Evolutionary conservation across 2,329 filamentous ascomycete genomes (phyloP).

Genomic region (Pseudocercospora macadamiae): DNA sequence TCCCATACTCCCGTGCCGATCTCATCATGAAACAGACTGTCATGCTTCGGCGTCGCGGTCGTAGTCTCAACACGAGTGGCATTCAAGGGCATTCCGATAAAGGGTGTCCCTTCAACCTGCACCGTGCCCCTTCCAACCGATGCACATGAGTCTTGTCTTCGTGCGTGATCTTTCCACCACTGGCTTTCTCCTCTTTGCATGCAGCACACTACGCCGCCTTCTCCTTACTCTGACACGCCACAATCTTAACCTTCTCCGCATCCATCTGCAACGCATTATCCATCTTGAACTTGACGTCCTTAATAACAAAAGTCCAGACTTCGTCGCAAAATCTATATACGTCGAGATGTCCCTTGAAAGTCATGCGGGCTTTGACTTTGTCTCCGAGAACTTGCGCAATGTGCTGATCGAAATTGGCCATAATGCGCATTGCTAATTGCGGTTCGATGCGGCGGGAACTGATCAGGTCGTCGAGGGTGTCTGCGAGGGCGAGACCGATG

Average conservation of each 20-base stretch:
- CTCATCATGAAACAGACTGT: too few relatives aligned
- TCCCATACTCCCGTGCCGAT: too few relatives aligned
- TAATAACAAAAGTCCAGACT: conserved; percentile 99
- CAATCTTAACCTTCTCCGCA: conserved; percentile 96
- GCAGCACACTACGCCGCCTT: conserved; percentile 53
- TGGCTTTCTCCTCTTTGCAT: not conserved
- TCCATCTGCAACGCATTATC: conserved; percentile 71
- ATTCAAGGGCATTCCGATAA: too few relatives aligned
- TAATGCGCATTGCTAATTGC: conserved; percentile 97
- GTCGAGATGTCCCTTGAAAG: conserved; percentile 97
- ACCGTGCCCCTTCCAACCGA: too few relatives aligned
- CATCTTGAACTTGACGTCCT: conserved; percentile 98
- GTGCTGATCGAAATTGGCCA: conserved; percentile 91
- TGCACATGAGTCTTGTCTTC: too few relatives aligned
- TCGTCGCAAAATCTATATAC: conserved; percentile 99
- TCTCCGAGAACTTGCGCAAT: conserved; percentile 90
- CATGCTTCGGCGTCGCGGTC: too few relatives aligned
- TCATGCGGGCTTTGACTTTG: conserved; percentile 86
- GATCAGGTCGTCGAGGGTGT: conserved; percentile 96
- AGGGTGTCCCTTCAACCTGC: too few relatives aligned
- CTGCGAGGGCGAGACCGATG: conserved; percentile 89
- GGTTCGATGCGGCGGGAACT: conserved; percentile 94
- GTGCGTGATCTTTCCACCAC: too few relatives aligned
- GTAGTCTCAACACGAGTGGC: too few relatives aligned
- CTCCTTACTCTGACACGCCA: conserved; percentile 89